Evolutionary conservation across 768 basidiomycete species (phyloP).

Genomic region (Boletus sp.): DNA sequence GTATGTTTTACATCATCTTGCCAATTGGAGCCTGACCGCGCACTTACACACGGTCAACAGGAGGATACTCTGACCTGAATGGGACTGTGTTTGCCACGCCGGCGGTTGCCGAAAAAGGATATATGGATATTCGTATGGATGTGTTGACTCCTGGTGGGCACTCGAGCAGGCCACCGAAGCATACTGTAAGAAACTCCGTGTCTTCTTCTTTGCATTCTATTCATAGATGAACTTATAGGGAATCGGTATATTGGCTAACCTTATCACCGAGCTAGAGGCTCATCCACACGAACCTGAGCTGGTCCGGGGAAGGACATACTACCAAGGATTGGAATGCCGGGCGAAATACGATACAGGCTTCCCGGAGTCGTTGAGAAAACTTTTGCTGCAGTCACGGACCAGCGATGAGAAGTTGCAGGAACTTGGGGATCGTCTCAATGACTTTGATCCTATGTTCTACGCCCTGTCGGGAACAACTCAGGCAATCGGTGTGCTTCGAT

Average conservation of each 20-base stretch:
- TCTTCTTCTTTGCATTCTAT: not conserved
- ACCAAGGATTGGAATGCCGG: too few species aligned
- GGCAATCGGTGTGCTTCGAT: constrained; percentile 8
- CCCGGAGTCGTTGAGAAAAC: constrained; percentile 17
- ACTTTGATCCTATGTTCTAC: too few species aligned
- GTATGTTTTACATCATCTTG: constrained; percentile 21
- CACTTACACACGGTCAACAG: constrained; percentile 10
- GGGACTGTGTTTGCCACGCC: constrained; percentile 34
- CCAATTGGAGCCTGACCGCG: not conserved
- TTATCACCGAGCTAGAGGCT: constrained; percentile 26
- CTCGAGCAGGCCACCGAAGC: constrained; percentile 38
- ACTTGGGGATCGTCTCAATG: constrained; percentile 16
- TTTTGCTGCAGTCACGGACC: constrained; percentile 21
- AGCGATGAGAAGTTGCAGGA: constrained; percentile 19
- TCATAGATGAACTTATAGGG: constrained; percentile 16
- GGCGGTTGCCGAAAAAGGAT: constrained; percentile 42
- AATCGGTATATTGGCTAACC: constrained; percentile 50
- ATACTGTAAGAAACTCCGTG: constrained; percentile 40
- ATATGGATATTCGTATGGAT: constrained; percentile 37
- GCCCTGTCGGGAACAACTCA: too few species aligned
- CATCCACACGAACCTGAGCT: too few species aligned
- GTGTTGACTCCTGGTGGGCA: too few species aligned
- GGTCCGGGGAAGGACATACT: too few species aligned
- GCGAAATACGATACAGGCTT: constrained; percentile 35
- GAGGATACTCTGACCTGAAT: constrained; percentile 25